A percentile compares a stretch with the other conserved stretches of the same genome.
Evolutionary conservation across 2,329 filamentous ascomycete genomes (phyloP).

Genomic region (Sclerotiophoma versabilis): DNA sequence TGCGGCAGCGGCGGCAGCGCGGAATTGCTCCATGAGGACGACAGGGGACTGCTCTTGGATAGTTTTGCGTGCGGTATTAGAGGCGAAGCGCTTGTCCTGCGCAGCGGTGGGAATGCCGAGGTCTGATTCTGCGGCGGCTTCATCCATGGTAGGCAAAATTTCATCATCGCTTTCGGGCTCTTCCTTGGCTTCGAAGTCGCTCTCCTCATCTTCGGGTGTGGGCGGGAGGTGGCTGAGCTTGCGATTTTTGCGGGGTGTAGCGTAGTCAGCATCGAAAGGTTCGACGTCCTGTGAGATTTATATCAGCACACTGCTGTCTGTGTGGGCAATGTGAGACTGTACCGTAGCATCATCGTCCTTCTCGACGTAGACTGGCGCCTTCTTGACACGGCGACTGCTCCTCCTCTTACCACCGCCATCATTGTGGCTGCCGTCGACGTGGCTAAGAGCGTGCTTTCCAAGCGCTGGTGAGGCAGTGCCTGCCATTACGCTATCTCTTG

Average conservation of each 20-base stretch:
- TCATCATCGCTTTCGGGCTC: slow-evolving; percentile 23
- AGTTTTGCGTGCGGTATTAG: slow-evolving; percentile 17
- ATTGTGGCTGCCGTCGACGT: background rate
- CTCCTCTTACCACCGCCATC: background rate
- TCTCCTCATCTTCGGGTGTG: slow-evolving; percentile 18
- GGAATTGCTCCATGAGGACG: slow-evolving; percentile 4
- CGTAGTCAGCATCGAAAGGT: background rate
- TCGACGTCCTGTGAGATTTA: slow-evolving; percentile 16
- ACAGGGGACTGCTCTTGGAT: slow-evolving; percentile 15
- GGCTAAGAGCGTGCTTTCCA: background rate
- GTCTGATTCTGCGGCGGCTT: slow-evolving; percentile 1
- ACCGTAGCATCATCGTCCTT: slow-evolving; percentile 18
- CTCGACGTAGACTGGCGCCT: slow-evolving; percentile 4
- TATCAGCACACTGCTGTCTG: background rate
- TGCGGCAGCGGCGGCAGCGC: background rate
- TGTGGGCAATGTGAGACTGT: background rate
- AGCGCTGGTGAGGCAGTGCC: background rate
- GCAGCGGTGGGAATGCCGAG: background rate
- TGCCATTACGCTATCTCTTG: background rate
- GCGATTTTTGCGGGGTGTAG: slow-evolving; percentile 21
- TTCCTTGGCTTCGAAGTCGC: slow-evolving; percentile 24
- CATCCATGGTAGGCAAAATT: background rate
- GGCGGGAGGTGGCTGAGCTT: slow-evolving; percentile 8
- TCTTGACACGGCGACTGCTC: slow-evolving; percentile 8
- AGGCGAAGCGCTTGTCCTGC: slow-evolving; percentile 16